A percentile compares a stretch with the other conserved stretches of the same genome.
Evolutionary conservation across 768 basidiomycete genomes (phyloP).

Genomic region (Amanita muscaria): DNA sequence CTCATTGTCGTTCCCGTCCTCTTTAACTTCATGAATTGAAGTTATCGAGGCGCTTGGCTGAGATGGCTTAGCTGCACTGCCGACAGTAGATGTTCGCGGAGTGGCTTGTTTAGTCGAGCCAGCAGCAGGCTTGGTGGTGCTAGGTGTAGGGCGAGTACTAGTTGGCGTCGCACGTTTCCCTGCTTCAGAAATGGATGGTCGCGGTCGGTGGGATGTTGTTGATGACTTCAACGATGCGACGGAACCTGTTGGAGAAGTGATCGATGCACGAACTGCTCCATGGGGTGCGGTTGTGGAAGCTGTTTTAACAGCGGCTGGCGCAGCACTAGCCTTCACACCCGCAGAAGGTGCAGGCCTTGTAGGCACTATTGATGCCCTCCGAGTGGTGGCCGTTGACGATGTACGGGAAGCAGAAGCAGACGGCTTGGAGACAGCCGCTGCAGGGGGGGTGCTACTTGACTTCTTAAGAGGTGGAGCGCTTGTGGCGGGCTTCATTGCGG

Average conservation of each 20-base stretch:
- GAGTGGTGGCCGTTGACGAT: conserved; percentile 21
- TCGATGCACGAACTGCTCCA: conserved; percentile 36
- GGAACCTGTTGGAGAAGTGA: conserved; percentile 49
- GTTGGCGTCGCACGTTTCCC: conserved; percentile 39
- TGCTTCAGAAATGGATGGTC: conserved; percentile 56
- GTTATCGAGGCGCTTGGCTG: conserved; percentile 53
- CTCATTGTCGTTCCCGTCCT: conserved; percentile 29
- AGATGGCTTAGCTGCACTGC: conserved; percentile 31
- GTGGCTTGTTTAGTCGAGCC: conserved; percentile 22
- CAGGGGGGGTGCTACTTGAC: conserved; percentile 26
- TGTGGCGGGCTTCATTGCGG: conserved; percentile 30
- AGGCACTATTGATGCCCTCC: conserved; percentile 39
- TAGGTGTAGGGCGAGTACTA: conserved; percentile 31
- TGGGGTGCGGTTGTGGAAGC: conserved; percentile 28
- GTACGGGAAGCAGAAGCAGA: conserved; percentile 25
- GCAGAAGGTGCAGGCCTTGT: conserved; percentile 27
- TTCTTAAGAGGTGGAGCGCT: conserved; percentile 26
- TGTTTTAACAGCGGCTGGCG: conserved; percentile 26
- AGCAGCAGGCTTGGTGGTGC: conserved; percentile 24
- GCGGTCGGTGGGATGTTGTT: conserved; percentile 40
- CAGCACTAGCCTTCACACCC: conserved; percentile 27
- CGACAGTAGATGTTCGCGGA: conserved; percentile 21
- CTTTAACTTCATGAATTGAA: conserved; percentile 65
- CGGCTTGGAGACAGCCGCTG: conserved; percentile 24
- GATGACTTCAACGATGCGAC: conserved; percentile 38